phyloP scores from a whole-genome alignment of 1,284 basidiomycete genomes.

The Trichosporon coremiiforme region DNA sequence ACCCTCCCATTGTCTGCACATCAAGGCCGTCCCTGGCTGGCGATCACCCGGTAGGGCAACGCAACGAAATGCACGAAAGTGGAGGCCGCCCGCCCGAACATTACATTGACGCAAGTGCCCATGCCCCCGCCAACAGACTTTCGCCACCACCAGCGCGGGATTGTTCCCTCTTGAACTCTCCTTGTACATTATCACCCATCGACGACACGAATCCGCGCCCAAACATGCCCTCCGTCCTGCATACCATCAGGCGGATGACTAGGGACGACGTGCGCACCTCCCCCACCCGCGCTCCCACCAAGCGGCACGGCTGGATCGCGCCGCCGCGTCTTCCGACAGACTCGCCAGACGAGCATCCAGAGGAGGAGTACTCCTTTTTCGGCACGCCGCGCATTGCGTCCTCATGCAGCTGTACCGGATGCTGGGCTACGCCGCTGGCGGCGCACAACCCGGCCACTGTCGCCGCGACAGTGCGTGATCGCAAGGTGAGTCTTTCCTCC shows the following conservation, averaged over 20 bases:
- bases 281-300: background rate
- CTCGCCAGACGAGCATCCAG: background rate
- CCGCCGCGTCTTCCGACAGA: background rate
- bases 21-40: background rate
- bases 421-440: background rate
- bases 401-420: background rate
- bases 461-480: background rate
- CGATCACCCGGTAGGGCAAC: background rate
- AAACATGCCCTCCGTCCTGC: slow-evolving; percentile 15
- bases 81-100: slow-evolving; percentile 4
- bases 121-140: background rate
- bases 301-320: slow-evolving; percentile 9
- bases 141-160: background rate
- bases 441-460: background rate
- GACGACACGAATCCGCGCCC: background rate
- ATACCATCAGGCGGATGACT: slow-evolving; percentile 13
- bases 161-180: no score
- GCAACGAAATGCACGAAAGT: background rate
- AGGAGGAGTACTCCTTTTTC: background rate
- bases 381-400: slow-evolving; percentile 8
- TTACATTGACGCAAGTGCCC: background rate
- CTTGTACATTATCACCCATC: no score
- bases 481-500: background rate
- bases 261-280: background rate
- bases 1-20: slow-evolving; percentile 9